These are phyloP conservation scores for Tubosaeta sp. DNA, from an alignment of 768 basidiomycete genomes.

Conservation along the genomic window DNA sequence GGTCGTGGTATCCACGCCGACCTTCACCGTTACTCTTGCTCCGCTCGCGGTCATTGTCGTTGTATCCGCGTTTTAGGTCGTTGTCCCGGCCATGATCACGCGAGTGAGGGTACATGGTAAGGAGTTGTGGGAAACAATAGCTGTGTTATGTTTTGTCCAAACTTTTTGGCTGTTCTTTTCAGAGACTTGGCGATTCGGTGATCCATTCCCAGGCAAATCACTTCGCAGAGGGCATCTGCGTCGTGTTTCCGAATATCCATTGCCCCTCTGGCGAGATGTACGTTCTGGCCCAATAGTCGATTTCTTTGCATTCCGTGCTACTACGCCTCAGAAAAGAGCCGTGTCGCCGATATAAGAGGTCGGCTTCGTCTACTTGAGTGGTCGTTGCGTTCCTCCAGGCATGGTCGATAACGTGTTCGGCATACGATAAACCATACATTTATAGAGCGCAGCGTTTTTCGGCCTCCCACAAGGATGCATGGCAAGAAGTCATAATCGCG, in stretches of 20 bases:
- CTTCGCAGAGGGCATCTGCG: background rate
- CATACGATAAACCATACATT: background rate
- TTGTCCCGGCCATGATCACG: constrained; percentile 13
- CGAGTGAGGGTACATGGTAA: constrained; percentile 14
- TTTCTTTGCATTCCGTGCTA: constrained; percentile 61
- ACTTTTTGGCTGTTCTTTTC: background rate
- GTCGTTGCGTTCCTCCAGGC: constrained; percentile 62
- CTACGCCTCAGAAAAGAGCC: constrained; percentile 51
- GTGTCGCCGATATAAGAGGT: constrained; percentile 68
- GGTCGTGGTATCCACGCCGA: constrained; percentile 9
- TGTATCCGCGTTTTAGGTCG: constrained; percentile 10
- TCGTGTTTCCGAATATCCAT: background rate
- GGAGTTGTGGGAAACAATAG: constrained; percentile 17
- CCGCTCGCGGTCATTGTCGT: constrained; percentile 8
- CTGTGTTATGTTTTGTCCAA: no score
- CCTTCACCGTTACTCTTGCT: constrained; percentile 7
- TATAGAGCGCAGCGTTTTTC: constrained; percentile 71
- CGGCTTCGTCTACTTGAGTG: constrained; percentile 77
- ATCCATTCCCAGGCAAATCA: background rate
- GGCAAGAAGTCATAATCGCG: constrained; percentile 28
- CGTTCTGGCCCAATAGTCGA: constrained; percentile 62
- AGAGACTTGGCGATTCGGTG: background rate
- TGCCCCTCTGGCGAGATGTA: constrained; percentile 23
- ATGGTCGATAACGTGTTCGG: constrained; percentile 57
- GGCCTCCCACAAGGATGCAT: constrained; percentile 56